Evolutionary conservation across 345 rosid species (phyloP), one percentile per base, ranked within the genome.

Genomic region (Salix purpurea): DNA sequence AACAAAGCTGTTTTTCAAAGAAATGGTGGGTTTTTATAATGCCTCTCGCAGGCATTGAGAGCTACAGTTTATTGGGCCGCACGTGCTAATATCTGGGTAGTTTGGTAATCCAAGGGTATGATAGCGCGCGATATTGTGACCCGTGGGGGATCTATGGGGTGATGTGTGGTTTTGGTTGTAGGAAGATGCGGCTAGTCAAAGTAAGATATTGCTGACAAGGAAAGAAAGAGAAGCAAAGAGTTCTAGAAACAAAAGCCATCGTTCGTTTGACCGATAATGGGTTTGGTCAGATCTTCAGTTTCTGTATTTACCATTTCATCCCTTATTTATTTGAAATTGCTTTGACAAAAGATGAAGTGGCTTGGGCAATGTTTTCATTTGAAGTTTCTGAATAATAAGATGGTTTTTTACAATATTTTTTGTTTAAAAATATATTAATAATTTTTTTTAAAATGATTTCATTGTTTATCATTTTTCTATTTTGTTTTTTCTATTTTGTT

Each of bases 151-250:
- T 28, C 19, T 10, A 37, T 50, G 37, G 54, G 73, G 60, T 69
- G 70, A 65, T 52, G 62, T 19, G 30, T 62, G 36, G 70, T 36
- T 67, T 6, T 36, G 42, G 69, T 44, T 28, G 54, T 68, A 34
- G 71, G 84, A 65, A 67, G 67, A 30, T 19, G 37, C 37, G 58
- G 73, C n/a, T 61, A 44, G 88, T 87, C 87, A 88, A 87, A 88
- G 90, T 88, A 89, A 81, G 80, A 86, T 61, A 79, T 81, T 82
- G 85, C 50, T 85, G 90, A 85, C 77, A 79, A 30, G 80, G 86
- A 84, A 85, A 74, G 67, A 46, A 4, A 54, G 58, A 52, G n/a
- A 69, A 16, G 52, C 3, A 5, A 77, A 80, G 79, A 76, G n/a
- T 76, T 81, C 70, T n/a, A 74, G 81, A 78, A 66, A 48, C 65